phyloP scores from a whole-genome alignment of 2,329 filamentous ascomycete genomes.

The Nemania serpens region DNA sequence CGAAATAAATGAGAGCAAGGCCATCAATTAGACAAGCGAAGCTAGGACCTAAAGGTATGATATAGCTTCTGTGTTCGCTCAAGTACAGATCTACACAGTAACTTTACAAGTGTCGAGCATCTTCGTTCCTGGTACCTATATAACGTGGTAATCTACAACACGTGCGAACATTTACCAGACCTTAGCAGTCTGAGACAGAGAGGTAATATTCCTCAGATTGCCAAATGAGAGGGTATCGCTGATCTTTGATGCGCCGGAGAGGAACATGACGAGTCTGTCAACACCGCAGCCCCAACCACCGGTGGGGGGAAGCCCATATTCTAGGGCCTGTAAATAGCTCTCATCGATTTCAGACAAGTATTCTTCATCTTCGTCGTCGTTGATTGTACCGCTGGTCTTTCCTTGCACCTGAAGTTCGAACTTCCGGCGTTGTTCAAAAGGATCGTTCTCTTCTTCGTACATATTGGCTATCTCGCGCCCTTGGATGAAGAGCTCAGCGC shows the following conservation, averaged over 20 bases:
- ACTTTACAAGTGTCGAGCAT: neutral
- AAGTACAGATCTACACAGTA: neutral
- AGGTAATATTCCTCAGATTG: slow-evolving; percentile 72
- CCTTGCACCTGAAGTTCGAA: slow-evolving; percentile 61
- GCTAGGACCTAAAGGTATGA: too few species aligned
- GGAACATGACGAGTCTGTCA: slow-evolving; percentile 89
- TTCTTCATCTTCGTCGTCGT: slow-evolving; percentile 52
- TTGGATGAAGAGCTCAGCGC: slow-evolving; percentile 82
- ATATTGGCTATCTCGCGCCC: slow-evolving; percentile 89
- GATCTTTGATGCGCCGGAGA: slow-evolving; percentile 78
- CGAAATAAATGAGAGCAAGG: too few species aligned
- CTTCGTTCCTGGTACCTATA: neutral
- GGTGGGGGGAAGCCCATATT: slow-evolving; percentile 91
- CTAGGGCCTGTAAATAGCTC: slow-evolving; percentile 80
- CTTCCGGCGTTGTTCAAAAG: slow-evolving; percentile 82
- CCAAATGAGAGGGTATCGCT: slow-evolving; percentile 89
- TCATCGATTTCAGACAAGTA: slow-evolving; percentile 66
- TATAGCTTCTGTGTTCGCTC: too few species aligned
- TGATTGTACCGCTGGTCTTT: too few species aligned
- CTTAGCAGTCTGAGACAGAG: slow-evolving; percentile 46
- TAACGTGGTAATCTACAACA: slow-evolving; percentile 23
- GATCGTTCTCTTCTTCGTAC: slow-evolving; percentile 98
- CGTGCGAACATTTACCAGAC: slow-evolving; percentile 5
- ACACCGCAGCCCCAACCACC: slow-evolving; percentile 96
- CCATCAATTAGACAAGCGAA: too few species aligned